Percentiles rank a stretch among this genome's conserved stretches.
phyloP scores from a whole-genome alignment of 2,329 filamentous ascomycete species.

The Furcasterigmium sp. region DNA sequence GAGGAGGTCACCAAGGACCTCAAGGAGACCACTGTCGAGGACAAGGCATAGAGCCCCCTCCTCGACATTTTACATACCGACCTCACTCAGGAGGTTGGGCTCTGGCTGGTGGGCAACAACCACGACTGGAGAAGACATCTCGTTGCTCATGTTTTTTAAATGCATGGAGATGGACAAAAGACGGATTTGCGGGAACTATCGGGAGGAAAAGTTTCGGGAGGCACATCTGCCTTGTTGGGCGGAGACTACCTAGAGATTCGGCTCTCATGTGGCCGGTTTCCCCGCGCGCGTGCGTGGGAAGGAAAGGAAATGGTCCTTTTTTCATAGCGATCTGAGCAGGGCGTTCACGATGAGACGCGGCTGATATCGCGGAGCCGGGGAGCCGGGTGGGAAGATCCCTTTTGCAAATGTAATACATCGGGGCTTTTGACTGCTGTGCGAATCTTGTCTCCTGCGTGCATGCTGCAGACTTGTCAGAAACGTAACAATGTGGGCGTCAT shows the following conservation, averaged over 20 bases:
- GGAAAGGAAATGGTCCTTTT: no score
- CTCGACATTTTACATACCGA: neutral
- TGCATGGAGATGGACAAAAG: no score
- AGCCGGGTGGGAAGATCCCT: neutral
- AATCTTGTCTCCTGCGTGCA: no score
- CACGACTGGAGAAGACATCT: conserved; percentile 4
- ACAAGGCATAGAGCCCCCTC: conserved; percentile 37
- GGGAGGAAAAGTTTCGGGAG: no score
- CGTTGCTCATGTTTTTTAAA: no score
- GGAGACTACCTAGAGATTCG: neutral
- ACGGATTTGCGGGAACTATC: no score
- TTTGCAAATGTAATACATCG: neutral
- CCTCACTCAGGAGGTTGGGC: neutral
- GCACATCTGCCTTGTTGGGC: neutral
- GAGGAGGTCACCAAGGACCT: conserved; percentile 48
- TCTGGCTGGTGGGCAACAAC: neutral
- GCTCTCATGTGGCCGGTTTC: neutral
- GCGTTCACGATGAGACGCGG: no score
- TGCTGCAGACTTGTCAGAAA: no score
- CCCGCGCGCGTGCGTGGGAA: no score
- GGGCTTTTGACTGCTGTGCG: no score
- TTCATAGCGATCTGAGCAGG: neutral
- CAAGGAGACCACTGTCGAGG: conserved; percentile 46
- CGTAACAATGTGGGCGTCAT: no score
- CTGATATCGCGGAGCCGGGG: neutral